Evolutionary conservation across 495 filamentous ascomycete genomes (phyloP), one percentile per base, ranked within the genome.

Genomic region (Penicillium angulare): DNA sequence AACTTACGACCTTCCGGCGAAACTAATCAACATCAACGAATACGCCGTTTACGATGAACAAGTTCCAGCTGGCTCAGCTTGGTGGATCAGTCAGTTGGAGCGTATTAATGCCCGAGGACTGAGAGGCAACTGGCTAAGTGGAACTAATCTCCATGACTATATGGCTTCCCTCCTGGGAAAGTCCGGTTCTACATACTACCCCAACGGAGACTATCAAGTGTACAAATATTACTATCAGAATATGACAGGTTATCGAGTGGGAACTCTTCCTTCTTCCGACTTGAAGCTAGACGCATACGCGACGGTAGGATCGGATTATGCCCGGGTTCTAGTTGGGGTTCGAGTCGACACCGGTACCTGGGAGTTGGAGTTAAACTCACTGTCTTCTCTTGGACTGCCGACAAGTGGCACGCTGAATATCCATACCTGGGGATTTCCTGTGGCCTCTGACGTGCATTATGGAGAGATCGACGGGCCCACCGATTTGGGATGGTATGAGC

Each of bases 181-280:
- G 31, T 32, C 1, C 43, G 2, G 34, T 57, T 3, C 46, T 49
- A 2, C n/a, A n/a, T n/a, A 38, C 22, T 22, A 21, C 43, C 10
- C 59, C 56, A 20, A 47, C 33, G 8, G 56, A 56, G 5, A 60
- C 53, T 76, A 56, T 39, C 73, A 73, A 41, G 63, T 76, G 5
- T 77, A 77, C 48, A 60, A 71, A 16, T 77, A 76, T 60, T 76
- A 77, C 43, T 52, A 60, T 33, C 47, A 49, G 4, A 66, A 66
- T 15, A 73, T 75, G 71, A 69, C 65, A 0, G 71, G 74, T 1
- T 12, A 59, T 18, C 65, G 72, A 12, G 60, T 69, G 17, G 60
- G 53, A 1, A 68, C 68, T 9, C 40, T 48, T 10, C 56, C 56
- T 6, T 58, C 68, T 3, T 50, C 43, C 2, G 69, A 75, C 4